Conservation (phyloP, 306 rosid species). For the Fragaria iinumae region DNA sequence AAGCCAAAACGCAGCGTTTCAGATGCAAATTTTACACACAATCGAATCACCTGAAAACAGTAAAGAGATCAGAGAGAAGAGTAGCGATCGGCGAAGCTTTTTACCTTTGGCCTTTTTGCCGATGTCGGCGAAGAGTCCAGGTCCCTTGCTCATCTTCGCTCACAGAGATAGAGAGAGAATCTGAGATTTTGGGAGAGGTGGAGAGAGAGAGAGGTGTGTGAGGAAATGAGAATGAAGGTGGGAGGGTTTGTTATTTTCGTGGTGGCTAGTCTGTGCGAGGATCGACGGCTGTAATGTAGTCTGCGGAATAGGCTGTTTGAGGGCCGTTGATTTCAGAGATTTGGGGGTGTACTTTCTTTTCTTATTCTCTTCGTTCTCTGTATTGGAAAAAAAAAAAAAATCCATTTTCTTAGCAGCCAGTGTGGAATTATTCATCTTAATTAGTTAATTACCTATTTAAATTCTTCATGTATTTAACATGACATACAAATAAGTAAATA, state of each 20-base stretch:
- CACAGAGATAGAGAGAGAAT: slow-evolving; percentile 27
- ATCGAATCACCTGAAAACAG: slow-evolving; percentile 11
- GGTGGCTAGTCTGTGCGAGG: slow-evolving; percentile 11
- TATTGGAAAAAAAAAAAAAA: too few relatives aligned
- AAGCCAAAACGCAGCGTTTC: slow-evolving; percentile 24
- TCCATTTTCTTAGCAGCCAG: not conserved
- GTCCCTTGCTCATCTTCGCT: slow-evolving; percentile 86
- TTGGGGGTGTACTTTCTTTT: not conserved
- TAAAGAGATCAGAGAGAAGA: not conserved
- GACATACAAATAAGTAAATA: too few relatives aligned
- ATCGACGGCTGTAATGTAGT: slow-evolving; percentile 24
- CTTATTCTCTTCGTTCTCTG: slow-evolving; percentile 6
- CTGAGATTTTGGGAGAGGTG: slow-evolving; percentile 15
- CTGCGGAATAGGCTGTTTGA: not conserved
- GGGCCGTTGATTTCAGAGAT: slow-evolving; percentile 25
- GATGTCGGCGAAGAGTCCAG: slow-evolving; percentile 79
- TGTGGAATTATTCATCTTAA: not conserved
- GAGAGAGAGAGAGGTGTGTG: slow-evolving; percentile 19
- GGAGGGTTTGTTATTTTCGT: slow-evolving; percentile 16
- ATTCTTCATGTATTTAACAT: too few relatives aligned
- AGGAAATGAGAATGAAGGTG: slow-evolving; percentile 23
- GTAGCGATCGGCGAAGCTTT: not conserved
- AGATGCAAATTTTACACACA: not conserved
- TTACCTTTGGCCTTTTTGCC: slow-evolving; percentile 89
- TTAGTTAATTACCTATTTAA: too few relatives aligned